A percentile compares a stretch with the other conserved stretches of the same genome.
Conservation (phyloP, 768 basidiomycete species). For the Mycena galopus region DNA sequence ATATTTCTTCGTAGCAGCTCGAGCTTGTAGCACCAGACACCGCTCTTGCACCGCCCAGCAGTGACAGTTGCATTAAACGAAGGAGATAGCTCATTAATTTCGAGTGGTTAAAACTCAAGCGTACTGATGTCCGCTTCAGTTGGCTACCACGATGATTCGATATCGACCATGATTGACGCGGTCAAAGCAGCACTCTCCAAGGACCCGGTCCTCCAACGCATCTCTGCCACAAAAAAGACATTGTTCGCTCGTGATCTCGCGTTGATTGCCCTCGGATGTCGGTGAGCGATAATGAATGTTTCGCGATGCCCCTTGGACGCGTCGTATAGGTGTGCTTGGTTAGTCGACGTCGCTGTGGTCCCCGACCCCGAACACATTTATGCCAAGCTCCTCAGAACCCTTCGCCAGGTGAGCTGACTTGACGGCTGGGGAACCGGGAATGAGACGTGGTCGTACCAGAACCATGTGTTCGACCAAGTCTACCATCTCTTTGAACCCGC, state of each 20-base stretch:
- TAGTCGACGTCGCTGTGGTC: conserved; percentile 62
- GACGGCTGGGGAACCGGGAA: neutral
- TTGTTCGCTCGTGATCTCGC: conserved; percentile 56
- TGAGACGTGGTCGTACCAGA: conserved; percentile 1
- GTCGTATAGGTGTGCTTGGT: conserved; percentile 59
- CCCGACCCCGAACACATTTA: conserved; percentile 52
- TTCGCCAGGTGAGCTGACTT: conserved; percentile 52
- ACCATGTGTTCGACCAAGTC: conserved; percentile 53
- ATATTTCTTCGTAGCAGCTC: no score
- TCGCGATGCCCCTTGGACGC: neutral
- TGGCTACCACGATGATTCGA: neutral
- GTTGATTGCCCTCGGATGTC: conserved; percentile 51
- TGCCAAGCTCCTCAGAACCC: conserved; percentile 49
- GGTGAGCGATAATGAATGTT: neutral
- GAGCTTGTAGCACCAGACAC: no score
- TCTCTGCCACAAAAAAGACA: conserved; percentile 35
- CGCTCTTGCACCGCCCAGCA: no score
- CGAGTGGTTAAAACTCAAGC: no score
- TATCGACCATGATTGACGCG: neutral
- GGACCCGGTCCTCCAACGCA: conserved; percentile 30
- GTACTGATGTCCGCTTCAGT: no score
- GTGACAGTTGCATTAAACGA: no score
- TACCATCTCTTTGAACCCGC: conserved; percentile 59
- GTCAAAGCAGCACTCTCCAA: conserved; percentile 29
- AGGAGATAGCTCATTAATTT: no score